These are phyloP conservation scores for Strombidium stylifer DNA, from an alignment of 73 alveolate species.

Conservation along the genomic window DNA sequence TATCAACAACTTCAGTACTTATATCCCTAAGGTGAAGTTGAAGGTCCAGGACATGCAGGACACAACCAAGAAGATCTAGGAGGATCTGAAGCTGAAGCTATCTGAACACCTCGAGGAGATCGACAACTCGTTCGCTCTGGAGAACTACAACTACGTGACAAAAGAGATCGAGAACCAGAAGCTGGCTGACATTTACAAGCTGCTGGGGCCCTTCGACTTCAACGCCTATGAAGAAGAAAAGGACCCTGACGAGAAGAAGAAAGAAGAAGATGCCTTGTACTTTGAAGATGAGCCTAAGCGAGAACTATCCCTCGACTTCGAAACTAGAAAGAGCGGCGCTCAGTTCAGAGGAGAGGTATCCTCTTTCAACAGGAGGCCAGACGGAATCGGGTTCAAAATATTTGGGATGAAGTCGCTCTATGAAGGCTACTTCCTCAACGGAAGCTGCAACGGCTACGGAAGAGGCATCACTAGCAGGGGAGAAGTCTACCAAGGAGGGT, in stretches of 20 bases:
- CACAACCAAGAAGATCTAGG: conserved; percentile 16
- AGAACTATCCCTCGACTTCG: neutral
- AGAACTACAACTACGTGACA: conserved; percentile 36
- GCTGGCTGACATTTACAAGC: conserved; percentile 26
- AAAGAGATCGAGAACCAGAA: neutral
- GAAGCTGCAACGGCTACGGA: conserved; percentile 29
- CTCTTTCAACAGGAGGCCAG: conserved; percentile 25
- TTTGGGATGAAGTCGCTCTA: conserved; percentile 24
- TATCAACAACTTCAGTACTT: conserved; percentile 22
- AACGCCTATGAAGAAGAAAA: conserved; percentile 21
- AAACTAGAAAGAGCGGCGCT: conserved; percentile 28
- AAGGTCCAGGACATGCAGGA: conserved; percentile 6
- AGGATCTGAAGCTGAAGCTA: conserved; percentile 20
- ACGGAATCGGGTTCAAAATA: conserved; percentile 46
- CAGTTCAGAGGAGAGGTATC: conserved; percentile 36
- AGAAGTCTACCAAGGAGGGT: conserved; percentile 44
- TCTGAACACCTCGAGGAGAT: conserved; percentile 5
- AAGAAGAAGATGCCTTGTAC: too few relatives aligned
- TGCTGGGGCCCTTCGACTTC: conserved; percentile 49
- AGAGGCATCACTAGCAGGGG: conserved; percentile 49
- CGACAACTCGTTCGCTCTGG: conserved; percentile 16
- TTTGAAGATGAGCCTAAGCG: neutral
- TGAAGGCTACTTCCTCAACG: conserved; percentile 53
- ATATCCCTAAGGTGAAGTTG: conserved; percentile 29
- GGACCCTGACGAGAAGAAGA: conserved; percentile 5